Evolutionary conservation across 1,284 basidiomycete genomes (phyloP).

Genomic region (Pterula multifida): DNA sequence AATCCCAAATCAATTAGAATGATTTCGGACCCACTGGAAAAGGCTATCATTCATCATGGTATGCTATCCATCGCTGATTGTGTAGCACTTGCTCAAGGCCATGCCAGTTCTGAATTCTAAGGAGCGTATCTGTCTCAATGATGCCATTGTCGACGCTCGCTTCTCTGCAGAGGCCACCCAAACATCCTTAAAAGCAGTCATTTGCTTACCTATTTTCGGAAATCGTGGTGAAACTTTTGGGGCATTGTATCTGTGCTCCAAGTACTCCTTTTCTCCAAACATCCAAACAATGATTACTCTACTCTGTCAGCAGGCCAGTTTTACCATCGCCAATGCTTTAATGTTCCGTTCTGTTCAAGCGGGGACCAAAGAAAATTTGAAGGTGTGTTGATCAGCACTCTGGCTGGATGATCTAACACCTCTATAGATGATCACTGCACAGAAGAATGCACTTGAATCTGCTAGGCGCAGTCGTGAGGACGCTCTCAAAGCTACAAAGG

Average conservation of each 20-base stretch:
- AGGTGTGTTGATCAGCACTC: constrained; percentile 26
- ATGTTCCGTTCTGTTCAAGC: constrained; percentile 60
- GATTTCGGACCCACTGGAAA: constrained; percentile 47
- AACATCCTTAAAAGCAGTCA: constrained; percentile 43
- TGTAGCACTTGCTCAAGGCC: constrained; percentile 3
- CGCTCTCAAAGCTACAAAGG: constrained; percentile 60
- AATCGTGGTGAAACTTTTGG: constrained; percentile 17
- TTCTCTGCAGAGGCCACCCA: constrained; percentile 55
- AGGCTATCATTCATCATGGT: constrained; percentile 56
- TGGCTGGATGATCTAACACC: constrained; percentile 12
- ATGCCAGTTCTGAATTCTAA: constrained; percentile 50
- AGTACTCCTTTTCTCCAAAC: constrained; percentile 48
- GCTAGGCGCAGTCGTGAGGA: constrained; percentile 58
- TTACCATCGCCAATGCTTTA: constrained; percentile 60
- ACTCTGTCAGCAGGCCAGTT: constrained; percentile 61
- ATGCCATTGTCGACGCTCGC: constrained; percentile 48
- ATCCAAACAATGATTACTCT: constrained; percentile 50
- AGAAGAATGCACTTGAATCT: constrained; percentile 51
- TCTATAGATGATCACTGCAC: constrained; percentile 50
- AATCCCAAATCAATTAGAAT: constrained; percentile 46
- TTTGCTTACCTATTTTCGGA: constrained; percentile 53
- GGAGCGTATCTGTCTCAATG: constrained; percentile 44
- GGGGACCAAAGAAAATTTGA: constrained; percentile 57
- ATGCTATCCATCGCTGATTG: constrained; percentile 11
- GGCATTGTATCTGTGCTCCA: constrained; percentile 39